Conservation (phyloP, 2,329 filamentous ascomycete genomes). For the Cladosporium sp. region DNA sequence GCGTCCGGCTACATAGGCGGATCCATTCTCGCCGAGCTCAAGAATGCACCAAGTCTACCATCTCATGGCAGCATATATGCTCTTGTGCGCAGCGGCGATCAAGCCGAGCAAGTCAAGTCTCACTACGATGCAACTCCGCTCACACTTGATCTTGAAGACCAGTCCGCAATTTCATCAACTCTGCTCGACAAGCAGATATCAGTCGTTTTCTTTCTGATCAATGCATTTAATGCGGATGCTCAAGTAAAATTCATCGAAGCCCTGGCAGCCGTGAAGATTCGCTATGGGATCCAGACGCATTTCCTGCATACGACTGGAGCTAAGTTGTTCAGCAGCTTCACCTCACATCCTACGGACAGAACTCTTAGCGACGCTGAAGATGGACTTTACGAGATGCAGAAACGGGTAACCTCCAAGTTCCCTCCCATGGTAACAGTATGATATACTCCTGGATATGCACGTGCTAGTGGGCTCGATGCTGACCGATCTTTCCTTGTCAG, state of each 20-base stretch:
- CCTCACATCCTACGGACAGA: constrained; percentile 40
- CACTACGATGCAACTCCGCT: constrained; percentile 43
- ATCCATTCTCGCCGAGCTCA: constrained; percentile 41
- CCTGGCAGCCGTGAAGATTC: constrained; percentile 41
- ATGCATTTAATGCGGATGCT: constrained; percentile 32
- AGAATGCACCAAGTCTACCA: constrained; percentile 31
- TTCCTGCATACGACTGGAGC: constrained; percentile 51
- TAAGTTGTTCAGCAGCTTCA: constrained; percentile 50
- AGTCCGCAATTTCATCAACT: constrained; percentile 31
- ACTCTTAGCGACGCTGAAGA: constrained; percentile 44
- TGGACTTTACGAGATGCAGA: constrained; percentile 42
- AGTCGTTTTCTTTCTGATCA: constrained; percentile 48
- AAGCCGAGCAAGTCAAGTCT: constrained; percentile 42
- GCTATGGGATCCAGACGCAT: constrained; percentile 42
- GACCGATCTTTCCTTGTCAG: constrained; percentile 14
- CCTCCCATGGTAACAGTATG: constrained; percentile 26
- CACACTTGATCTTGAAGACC: constrained; percentile 36
- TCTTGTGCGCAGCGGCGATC: constrained; percentile 43
- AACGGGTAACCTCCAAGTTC: constrained; percentile 28
- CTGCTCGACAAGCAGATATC: constrained; percentile 44
- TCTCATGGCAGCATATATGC: constrained; percentile 45
- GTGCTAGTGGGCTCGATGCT: not conserved
- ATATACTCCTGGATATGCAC: not conserved
- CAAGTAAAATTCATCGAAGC: constrained; percentile 45
- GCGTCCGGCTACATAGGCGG: constrained; percentile 53